phyloP scores from a whole-genome alignment of 257 asterid genomes.

The Gardenia jasminoides region DNA sequence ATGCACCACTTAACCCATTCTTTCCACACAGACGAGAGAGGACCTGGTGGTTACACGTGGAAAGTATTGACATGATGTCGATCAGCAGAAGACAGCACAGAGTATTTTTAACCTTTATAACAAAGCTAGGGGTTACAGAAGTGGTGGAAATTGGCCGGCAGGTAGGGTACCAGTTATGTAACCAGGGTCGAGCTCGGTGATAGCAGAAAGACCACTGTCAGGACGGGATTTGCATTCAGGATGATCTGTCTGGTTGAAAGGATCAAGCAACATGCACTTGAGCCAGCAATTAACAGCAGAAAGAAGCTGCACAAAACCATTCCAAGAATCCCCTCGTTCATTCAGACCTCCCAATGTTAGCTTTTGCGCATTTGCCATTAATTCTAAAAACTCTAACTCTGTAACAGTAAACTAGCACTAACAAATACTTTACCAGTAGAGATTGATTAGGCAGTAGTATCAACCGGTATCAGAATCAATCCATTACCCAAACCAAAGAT shows the following conservation, averaged over 20 bases:
- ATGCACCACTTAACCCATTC: conserved; percentile 99
- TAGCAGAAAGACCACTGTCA: conserved; percentile 97
- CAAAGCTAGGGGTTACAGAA: too few relatives aligned
- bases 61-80: not conserved
- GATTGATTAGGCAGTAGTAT: too few relatives aligned
- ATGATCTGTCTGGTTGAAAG: conserved; percentile 95
- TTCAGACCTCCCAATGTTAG: not conserved
- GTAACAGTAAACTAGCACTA: too few relatives aligned
- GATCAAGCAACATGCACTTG: conserved; percentile 83
- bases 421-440: too few relatives aligned
- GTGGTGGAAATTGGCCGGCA: too few relatives aligned
- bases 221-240: conserved; percentile 98
- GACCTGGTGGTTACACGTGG: conserved; percentile 51
- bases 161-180: conserved; percentile 66
- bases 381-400: too few relatives aligned
- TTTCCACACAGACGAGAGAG: conserved; percentile 98
- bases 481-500: too few relatives aligned
- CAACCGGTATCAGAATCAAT: too few relatives aligned
- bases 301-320: conserved; percentile 60
- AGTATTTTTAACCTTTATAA: too few relatives aligned
- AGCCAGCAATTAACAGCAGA: conserved; percentile 99
- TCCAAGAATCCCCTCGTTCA: conserved; percentile 4
- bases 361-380: not conserved
- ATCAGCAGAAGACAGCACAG: not conserved
- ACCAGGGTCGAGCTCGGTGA: conserved; percentile 98